phyloP scores from a whole-genome alignment of 495 filamentous ascomycete genomes.

The Xylaria acuta region DNA sequence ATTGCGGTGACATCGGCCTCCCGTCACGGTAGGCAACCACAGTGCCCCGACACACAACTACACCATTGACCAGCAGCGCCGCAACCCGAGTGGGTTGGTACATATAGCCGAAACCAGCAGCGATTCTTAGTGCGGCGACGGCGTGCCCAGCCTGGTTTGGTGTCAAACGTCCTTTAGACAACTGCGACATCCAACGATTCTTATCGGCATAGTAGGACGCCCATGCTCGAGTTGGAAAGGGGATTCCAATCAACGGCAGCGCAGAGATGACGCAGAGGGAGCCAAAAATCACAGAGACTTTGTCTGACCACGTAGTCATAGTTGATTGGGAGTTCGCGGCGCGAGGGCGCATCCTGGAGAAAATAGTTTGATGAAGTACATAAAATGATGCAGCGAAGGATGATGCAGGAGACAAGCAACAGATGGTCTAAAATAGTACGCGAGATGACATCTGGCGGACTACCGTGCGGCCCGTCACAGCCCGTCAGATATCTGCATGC shows the following conservation, averaged over 20 bases:
- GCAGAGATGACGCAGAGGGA: slow-evolving; percentile 29
- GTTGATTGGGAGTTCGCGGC: not conserved
- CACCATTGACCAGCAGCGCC: slow-evolving; percentile 25
- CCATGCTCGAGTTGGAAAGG: slow-evolving; percentile 27
- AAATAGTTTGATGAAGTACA: not conserved
- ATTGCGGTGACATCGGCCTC: slow-evolving; percentile 26
- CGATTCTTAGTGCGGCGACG: slow-evolving; percentile 20
- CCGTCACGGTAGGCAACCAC: slow-evolving; percentile 23
- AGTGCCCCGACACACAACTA: slow-evolving; percentile 26
- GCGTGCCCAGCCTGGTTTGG: slow-evolving; percentile 28
- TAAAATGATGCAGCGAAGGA: not conserved
- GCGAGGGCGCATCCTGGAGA: not conserved
- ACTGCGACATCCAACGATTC: slow-evolving; percentile 23
- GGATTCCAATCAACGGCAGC: slow-evolving; percentile 30
- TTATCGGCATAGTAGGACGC: slow-evolving; percentile 32
- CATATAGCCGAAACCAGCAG: slow-evolving; percentile 30
- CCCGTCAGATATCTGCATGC: not conserved
- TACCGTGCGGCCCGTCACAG: not conserved
- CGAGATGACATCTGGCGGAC: not conserved
- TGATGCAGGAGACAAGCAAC: not conserved
- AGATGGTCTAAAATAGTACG: not conserved
- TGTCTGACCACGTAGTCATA: not conserved
- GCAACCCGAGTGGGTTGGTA: slow-evolving; percentile 28
- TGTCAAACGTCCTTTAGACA: slow-evolving; percentile 22
- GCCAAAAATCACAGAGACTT: not conserved